Conservation (phyloP, 768 basidiomycete species). For the Boletellus ananiceps region DNA sequence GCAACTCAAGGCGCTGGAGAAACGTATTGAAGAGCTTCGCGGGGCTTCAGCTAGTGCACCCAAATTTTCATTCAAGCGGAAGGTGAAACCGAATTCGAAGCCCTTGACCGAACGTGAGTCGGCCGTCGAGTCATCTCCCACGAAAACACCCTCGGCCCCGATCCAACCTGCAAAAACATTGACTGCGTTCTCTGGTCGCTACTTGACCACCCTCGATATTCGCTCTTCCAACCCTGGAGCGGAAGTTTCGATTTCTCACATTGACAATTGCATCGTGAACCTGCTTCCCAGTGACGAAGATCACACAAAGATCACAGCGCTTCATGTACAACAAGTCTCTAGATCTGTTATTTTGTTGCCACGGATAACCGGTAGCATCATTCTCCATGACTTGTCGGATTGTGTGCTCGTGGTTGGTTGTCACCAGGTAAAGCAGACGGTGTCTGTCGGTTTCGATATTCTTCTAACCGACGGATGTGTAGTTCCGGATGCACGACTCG, state of each 20-base stretch:
- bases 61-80: constrained; percentile 68
- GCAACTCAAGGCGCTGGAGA: constrained; percentile 67
- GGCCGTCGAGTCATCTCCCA: not conserved
- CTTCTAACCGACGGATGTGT: not conserved
- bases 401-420: constrained; percentile 70
- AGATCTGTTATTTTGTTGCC: constrained; percentile 66
- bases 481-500: constrained; percentile 91
- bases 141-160: not conserved
- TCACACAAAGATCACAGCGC: constrained; percentile 10
- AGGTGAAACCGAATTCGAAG: constrained; percentile 18
- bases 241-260: constrained; percentile 59
- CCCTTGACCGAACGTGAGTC: constrained; percentile 3
- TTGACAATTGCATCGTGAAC: constrained; percentile 69
- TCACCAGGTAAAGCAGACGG: constrained; percentile 59
- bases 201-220: constrained; percentile 37
- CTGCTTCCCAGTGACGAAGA: constrained; percentile 35
- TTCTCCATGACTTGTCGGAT: constrained; percentile 58
- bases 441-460: not conserved
- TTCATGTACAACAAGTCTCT: constrained; percentile 46
- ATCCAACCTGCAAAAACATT: constrained; percentile 37
- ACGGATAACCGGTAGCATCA: constrained; percentile 60
- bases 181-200: constrained; percentile 40
- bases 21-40: constrained; percentile 48
- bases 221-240: constrained; percentile 36
- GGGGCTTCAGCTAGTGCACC: constrained; percentile 43